phyloP scores from a whole-genome alignment of 495 filamentous ascomycete species.

The Hypoxylon trugodes region DNA sequence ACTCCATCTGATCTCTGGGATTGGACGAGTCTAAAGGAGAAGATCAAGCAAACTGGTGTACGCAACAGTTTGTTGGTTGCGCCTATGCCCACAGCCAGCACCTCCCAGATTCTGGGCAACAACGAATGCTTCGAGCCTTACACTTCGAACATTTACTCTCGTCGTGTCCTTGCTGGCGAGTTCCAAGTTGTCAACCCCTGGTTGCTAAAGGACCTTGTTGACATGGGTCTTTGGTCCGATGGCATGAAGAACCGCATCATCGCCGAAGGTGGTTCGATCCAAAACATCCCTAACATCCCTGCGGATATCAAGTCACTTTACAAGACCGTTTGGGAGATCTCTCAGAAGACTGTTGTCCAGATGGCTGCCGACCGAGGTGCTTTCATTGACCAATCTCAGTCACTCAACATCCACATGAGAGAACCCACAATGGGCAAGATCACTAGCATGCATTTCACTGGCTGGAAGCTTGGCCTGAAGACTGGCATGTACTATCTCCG shows the following conservation, averaged over 20 bases:
- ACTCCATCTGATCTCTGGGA: constrained; percentile 96
- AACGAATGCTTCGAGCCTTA: constrained; percentile 99
- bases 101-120: constrained; percentile 95
- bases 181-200: constrained; percentile 99
- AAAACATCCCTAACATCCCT: constrained; percentile 95
- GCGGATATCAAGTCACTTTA: constrained; percentile 95
- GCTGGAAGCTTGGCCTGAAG: constrained; percentile 98
- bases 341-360: constrained; percentile 92
- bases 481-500: constrained; percentile 99
- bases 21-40: constrained; percentile 86
- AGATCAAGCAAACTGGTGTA: constrained; percentile 90
- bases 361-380: constrained; percentile 99
- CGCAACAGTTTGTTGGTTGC: constrained; percentile 95
- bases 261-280: constrained; percentile 92
- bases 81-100: constrained; percentile 97
- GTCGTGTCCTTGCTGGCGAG: constrained; percentile 95
- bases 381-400: constrained; percentile 98
- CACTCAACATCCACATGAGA: constrained; percentile 98
- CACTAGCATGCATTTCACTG: constrained; percentile 98
- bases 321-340: constrained; percentile 99
- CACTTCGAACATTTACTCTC: constrained; percentile 99
- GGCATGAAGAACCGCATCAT: constrained; percentile 99
- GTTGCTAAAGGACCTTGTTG: constrained; percentile 97
- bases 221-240: constrained; percentile 98
- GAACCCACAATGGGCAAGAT: constrained; percentile 99